Evolutionary conservation across 2,329 filamentous ascomycete genomes (phyloP).

Genomic region (Fusarium avenaceum): DNA sequence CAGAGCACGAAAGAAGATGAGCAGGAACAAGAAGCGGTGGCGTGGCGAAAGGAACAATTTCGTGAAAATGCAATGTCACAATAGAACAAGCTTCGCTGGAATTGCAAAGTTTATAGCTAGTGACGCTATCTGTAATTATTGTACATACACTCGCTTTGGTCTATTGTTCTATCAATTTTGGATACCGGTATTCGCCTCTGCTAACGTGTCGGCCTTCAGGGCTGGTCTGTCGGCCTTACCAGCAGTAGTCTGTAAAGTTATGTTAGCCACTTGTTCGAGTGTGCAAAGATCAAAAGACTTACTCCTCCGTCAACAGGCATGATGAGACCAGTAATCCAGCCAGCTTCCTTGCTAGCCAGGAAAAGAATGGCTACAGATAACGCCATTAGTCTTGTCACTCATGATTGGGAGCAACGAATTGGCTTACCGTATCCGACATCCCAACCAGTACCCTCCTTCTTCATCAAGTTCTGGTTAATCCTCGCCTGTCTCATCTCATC

Average conservation of each 20-base stretch:
- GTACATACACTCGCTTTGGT: too few species aligned
- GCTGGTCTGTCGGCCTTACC: conserved; percentile 16
- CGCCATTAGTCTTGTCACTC: neutral
- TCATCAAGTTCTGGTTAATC: conserved; percentile 21
- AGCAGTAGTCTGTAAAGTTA: neutral
- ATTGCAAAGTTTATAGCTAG: neutral
- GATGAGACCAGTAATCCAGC: conserved; percentile 15
- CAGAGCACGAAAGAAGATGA: too few species aligned
- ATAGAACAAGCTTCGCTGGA: too few species aligned
- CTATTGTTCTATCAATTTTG: neutral
- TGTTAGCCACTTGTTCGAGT: neutral
- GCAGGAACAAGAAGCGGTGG: too few species aligned
- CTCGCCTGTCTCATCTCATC: conserved; percentile 19
- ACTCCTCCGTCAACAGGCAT: conserved; percentile 18
- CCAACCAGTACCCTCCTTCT: conserved; percentile 20
- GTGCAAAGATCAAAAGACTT: neutral
- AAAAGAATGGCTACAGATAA: conserved; percentile 1
- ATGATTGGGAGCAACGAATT: too few species aligned
- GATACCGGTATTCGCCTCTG: conserved; percentile 9
- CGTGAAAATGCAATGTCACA: too few species aligned
- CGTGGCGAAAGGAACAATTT: too few species aligned
- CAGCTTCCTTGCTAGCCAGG: conserved; percentile 11
- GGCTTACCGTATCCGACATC: conserved; percentile 13
- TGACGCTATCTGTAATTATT: neutral
- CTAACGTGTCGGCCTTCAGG: conserved; percentile 8